Evolutionary conservation across 495 filamentous ascomycete species (phyloP).

Genomic region (Tuber calosporum): DNA sequence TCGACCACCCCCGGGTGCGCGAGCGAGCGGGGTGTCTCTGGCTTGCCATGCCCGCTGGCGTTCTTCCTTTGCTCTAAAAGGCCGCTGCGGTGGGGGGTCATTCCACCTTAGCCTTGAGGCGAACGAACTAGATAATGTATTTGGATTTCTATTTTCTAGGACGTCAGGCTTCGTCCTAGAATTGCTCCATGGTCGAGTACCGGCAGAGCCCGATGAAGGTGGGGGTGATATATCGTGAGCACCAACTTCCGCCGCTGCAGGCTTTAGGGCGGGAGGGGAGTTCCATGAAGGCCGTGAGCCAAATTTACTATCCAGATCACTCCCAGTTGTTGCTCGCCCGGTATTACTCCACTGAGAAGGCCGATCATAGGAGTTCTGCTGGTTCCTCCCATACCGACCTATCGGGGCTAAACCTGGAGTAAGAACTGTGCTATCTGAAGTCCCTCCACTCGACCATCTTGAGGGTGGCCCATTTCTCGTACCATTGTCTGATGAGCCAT

Average conservation of each 20-base stretch:
- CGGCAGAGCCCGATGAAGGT: not conserved
- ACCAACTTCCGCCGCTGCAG: not conserved
- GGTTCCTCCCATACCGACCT: not conserved
- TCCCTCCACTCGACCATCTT: not conserved
- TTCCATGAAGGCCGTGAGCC: not conserved
- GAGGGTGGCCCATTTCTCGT: not conserved
- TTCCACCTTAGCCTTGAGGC: not conserved
- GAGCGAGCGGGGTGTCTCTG: not conserved
- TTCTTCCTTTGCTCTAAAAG: not conserved
- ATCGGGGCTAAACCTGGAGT: not conserved
- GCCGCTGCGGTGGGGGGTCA: not conserved
- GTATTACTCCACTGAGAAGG: not conserved
- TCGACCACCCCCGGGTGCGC: not conserved
- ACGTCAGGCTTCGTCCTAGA: not conserved
- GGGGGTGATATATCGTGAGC: not conserved
- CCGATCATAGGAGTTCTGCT: not conserved
- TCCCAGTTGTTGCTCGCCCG: not conserved
- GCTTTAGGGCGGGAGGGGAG: not conserved
- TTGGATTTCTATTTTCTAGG: not conserved
- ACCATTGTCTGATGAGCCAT: not conserved
- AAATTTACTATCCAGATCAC: not conserved
- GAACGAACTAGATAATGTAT: not conserved
- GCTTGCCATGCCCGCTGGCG: not conserved
- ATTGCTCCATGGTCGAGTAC: not conserved
- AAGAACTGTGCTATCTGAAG: not conserved